A percentile compares a stretch with the other conserved stretches of the same genome.
Evolutionary conservation across 2,329 filamentous ascomycete genomes (phyloP).

Genomic region (Aplosporella prunicola): DNA sequence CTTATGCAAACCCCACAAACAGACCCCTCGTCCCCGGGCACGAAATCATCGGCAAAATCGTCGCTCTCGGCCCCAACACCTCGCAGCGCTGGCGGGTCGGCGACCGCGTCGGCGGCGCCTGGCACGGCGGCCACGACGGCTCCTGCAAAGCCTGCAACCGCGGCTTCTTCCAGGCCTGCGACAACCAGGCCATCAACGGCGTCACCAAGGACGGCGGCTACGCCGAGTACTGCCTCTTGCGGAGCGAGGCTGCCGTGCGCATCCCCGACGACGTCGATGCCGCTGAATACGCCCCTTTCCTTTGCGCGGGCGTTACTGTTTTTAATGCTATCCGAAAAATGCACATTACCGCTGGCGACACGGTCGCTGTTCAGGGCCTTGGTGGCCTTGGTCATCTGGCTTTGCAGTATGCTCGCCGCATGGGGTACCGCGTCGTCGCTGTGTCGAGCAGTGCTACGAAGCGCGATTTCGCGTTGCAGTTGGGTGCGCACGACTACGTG

Average conservation of each 20-base stretch:
- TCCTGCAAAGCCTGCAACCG: conserved; percentile 54
- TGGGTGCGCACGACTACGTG: conserved; percentile 50
- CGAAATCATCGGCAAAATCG: conserved; percentile 60
- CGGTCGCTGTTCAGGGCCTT: conserved; percentile 44
- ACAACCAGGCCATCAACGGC: conserved; percentile 54
- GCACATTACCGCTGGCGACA: conserved; percentile 35
- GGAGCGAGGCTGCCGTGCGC: conserved; percentile 50
- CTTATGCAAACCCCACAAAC: not conserved
- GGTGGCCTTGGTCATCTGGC: conserved; percentile 46
- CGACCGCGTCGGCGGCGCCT: conserved; percentile 52
- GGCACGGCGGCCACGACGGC: conserved; percentile 59
- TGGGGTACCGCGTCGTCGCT: conserved; percentile 45
- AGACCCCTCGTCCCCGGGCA: conserved; percentile 57
- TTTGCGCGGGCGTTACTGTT: conserved; percentile 42
- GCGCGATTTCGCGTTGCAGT: conserved; percentile 43
- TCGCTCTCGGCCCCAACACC: conserved; percentile 47
- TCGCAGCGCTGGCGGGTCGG: conserved; percentile 53
- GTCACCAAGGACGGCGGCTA: conserved; percentile 58
- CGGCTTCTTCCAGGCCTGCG: conserved; percentile 60
- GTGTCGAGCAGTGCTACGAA: conserved; percentile 42
- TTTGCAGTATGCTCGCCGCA: conserved; percentile 42
- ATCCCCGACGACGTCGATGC: conserved; percentile 40
- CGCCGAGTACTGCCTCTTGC: conserved; percentile 53
- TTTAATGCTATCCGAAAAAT: conserved; percentile 44
- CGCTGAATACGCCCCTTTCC: conserved; percentile 37